These are phyloP conservation scores for Pinus taeda DNA, from an alignment of 75 land plant species.

Conservation along the genomic window DNA sequence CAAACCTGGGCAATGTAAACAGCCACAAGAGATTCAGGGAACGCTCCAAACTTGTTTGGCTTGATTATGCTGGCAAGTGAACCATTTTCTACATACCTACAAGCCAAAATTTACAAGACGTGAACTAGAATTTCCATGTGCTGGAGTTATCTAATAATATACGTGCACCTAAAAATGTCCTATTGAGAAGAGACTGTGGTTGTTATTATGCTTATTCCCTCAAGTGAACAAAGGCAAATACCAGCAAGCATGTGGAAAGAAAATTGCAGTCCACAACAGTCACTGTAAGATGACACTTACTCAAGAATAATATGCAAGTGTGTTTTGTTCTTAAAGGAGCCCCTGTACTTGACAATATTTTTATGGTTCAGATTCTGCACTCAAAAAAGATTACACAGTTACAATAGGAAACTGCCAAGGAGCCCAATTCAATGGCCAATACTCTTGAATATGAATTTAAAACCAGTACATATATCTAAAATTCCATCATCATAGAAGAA, in stretches of 20 bases:
- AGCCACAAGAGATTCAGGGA: constrained; percentile 93
- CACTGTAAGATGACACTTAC: constrained; percentile 47
- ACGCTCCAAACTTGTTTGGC: constrained; percentile 97
- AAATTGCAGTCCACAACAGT: neutral
- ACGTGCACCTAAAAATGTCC: neutral
- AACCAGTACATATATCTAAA: neutral
- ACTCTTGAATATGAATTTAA: neutral
- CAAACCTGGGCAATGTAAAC: constrained; percentile 91
- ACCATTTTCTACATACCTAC: constrained; percentile 96
- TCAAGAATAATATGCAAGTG: constrained; percentile 96
- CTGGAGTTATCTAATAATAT: neutral
- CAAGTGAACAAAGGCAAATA: neutral
- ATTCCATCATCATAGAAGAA: neutral
- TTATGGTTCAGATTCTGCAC: constrained; percentile 95
- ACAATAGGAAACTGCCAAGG: neutral
- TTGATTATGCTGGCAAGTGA: constrained; percentile 98
- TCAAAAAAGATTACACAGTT: constrained; percentile 1
- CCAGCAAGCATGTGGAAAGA: neutral
- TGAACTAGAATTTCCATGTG: neutral
- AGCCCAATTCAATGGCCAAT: neutral
- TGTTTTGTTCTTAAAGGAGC: constrained; percentile 87
- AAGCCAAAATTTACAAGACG: neutral
- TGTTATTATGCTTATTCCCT: neutral
- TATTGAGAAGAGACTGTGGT: neutral
- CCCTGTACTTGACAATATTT: constrained; percentile 96